Percentiles rank a stretch among this genome's conserved stretches.
Evolutionary conservation across 163 green algal genomes (phyloP).

Genomic region (Dunaliella salina): DNA sequence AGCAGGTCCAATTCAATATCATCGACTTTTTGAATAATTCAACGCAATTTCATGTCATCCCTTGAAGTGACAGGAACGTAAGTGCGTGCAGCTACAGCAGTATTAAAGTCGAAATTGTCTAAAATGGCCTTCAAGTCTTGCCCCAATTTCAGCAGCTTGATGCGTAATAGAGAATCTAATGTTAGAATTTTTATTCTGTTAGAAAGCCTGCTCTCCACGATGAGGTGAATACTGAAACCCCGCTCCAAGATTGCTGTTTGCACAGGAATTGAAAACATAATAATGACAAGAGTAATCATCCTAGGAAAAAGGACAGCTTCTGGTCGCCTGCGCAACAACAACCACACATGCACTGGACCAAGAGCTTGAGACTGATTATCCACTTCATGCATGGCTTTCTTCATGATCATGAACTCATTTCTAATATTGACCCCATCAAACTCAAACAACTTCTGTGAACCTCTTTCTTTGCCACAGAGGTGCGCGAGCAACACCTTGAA

Average conservation of each 20-base stretch:
- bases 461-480: neutral
- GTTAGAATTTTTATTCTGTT: neutral
- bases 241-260: neutral
- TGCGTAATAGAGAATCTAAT: neutral
- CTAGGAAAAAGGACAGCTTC: neutral
- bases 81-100: neutral
- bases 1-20: neutral
- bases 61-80: neutral
- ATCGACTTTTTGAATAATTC: neutral
- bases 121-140: neutral
- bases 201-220: neutral
- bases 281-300: neutral
- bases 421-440: neutral
- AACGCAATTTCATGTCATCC: neutral
- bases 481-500: neutral
- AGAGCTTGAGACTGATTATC: neutral
- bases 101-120: neutral
- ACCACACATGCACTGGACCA: neutral
- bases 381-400: neutral
- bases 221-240: neutral
- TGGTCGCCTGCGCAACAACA: neutral
- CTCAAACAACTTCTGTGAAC: neutral
- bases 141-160: neutral
- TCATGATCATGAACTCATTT: neutral
- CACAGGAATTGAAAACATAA: conserved; percentile 4